Base-by-base conservation (phyloP, 2,329 filamentous ascomycete species). In the Fusarium protoensiforme region DNA sequence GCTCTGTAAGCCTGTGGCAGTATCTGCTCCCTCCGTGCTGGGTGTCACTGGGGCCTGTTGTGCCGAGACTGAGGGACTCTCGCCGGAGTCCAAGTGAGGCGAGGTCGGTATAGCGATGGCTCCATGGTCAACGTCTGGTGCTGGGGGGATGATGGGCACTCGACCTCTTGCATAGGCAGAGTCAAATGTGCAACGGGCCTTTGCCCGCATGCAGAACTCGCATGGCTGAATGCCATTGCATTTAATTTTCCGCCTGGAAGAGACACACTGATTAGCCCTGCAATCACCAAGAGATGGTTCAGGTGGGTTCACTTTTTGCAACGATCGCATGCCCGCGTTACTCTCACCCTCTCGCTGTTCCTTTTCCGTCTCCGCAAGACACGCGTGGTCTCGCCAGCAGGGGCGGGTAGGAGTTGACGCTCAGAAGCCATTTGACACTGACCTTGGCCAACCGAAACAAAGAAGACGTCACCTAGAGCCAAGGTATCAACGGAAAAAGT, bases 201-300 rank as follows among this genome's bases (percentile, higher is more conserved):
- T 69, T 57, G 74, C 69, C 33, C 75, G 66, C 14, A 51, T 54
- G 14, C 75, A 78, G 16, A 78, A 77, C 41, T 68, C 75, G 53
- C 76, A 78, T n/a, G 76, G 76, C 53, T 76, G 73, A 10, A 68
- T 68, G 36, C 76, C 76, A 64, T 76, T 71, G 46, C 76, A 78
- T 9, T 76, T 76, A 56, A 78, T 78, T 63, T 78, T 78, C 36
- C 75, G 62, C 54, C 76, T 78, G 63, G 22, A 43, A 11, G 9
- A 29, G 36, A 41, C 5, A 39, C 14, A 48, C 13, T 31, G 41
- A 63, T 77, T 68, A 77, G 72, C 66, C 9, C 20, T 29, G 1
- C 10, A 31, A 56, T 65, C 31, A 24, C 24, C 13, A 7, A 41
- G 10, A 20, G 13, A 20, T 39, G 29, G 16, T 2, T 31, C 31